Percentiles rank a stretch among this genome's conserved stretches.
Evolutionary conservation across 2,329 filamentous ascomycete genomes (phyloP).

Genomic region (Xylariaceae sp.): DNA sequence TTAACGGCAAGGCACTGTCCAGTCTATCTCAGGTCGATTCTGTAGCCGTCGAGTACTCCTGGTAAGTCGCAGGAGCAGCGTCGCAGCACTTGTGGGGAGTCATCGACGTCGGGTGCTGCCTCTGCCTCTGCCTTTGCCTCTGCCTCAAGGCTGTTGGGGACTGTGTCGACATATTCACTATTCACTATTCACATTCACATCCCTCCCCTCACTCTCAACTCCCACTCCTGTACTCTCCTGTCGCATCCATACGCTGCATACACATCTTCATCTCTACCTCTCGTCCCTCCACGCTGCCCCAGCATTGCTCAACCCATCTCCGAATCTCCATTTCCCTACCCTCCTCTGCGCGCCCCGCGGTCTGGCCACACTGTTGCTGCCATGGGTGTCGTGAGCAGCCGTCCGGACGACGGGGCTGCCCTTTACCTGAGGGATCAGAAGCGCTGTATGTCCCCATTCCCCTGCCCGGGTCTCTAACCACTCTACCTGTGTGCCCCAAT

Average conservation of each 20-base stretch:
- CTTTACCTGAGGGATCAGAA: constrained; percentile 89
- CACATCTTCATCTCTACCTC: not conserved
- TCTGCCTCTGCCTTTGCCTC: no score
- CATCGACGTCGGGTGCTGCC: no score
- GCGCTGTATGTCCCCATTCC: constrained; percentile 62
- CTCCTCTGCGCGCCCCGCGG: constrained; percentile 21
- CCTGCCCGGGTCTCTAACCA: constrained; percentile 2
- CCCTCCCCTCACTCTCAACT: no score
- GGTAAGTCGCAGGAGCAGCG: no score
- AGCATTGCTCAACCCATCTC: not conserved
- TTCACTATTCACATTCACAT: no score
- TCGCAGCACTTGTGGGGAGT: no score
- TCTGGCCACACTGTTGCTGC: constrained; percentile 26
- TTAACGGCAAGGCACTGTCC: no score
- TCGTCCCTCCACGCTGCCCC: not conserved
- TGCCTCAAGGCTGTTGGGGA: no score
- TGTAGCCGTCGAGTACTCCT: no score
- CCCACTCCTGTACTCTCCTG: not conserved
- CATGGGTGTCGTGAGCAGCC: constrained; percentile 93
- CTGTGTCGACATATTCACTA: no score
- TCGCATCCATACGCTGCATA: not conserved
- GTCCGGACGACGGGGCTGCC: constrained; percentile 74
- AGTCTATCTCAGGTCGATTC: no score
- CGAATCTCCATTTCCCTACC: not conserved
- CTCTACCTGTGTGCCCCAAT: constrained; percentile 17